Percentiles rank a stretch among this genome's conserved stretches.
Conservation (phyloP, 2,329 filamentous ascomycete species). For the Pseudopithomyces maydicus region DNA sequence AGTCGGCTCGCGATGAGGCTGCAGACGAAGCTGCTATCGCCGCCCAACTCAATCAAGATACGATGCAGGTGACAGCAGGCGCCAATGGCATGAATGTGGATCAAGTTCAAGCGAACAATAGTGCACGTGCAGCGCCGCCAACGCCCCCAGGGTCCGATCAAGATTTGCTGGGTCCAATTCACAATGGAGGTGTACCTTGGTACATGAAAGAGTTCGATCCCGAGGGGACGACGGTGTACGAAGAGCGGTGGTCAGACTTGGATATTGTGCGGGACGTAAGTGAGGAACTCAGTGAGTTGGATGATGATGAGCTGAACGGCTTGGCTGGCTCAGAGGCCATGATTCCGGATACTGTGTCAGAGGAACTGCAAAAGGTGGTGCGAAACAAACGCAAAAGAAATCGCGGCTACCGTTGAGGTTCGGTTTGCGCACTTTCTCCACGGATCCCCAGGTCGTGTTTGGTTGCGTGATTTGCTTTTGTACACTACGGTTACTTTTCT, state of each 20-base stretch:
- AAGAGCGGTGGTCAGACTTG: conserved; percentile 72
- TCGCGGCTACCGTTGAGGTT: conserved; percentile 21
- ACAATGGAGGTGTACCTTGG: conserved; percentile 79
- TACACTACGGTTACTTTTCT: conserved; percentile 13
- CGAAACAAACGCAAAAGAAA: conserved; percentile 16
- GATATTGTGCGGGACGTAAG: conserved; percentile 76
- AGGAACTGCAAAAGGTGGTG: conserved; percentile 34
- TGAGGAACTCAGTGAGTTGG: conserved; percentile 88
- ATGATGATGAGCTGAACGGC: conserved; percentile 85
- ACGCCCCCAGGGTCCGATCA: conserved; percentile 67
- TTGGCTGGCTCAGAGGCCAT: conserved; percentile 42
- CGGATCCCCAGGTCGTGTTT: background rate
- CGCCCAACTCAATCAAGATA: conserved; percentile 39
- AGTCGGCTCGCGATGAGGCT: conserved; percentile 35
- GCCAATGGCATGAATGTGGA: conserved; percentile 29
- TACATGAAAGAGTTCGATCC: conserved; percentile 83
- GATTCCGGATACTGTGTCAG: conserved; percentile 25
- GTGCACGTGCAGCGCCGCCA: conserved; percentile 53
- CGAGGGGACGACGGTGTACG: conserved; percentile 76
- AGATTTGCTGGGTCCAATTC: conserved; percentile 53
- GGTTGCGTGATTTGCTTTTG: conserved; percentile 4
- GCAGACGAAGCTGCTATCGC: conserved; percentile 44
- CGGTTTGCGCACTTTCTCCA: conserved; percentile 4
- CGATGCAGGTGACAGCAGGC: conserved; percentile 20
- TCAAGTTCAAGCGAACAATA: conserved; percentile 14